Conservation (phyloP, 441 rosid species). For the Viola pubescens region DNA sequence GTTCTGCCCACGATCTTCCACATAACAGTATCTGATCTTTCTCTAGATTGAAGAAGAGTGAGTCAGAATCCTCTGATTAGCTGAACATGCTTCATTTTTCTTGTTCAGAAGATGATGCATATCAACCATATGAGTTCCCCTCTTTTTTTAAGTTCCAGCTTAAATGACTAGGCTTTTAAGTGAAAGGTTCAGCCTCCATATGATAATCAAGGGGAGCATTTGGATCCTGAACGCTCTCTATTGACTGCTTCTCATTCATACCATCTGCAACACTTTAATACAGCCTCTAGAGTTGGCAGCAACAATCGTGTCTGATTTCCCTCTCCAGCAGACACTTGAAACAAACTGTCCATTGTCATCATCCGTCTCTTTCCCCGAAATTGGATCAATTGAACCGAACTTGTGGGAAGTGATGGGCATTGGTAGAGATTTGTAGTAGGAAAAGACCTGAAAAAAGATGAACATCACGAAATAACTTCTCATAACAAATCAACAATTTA, state of each 20-base stretch:
- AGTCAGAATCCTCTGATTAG: too few species aligned
- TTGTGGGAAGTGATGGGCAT: conserved; percentile 87
- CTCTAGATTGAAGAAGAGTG: too few species aligned
- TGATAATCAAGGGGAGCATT: conserved; percentile 4
- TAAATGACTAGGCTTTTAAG: too few species aligned
- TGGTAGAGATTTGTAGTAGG: conserved; percentile 74
- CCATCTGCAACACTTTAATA: conserved; percentile 79
- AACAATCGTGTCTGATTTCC: conserved; percentile 67
- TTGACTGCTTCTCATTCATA: conserved; percentile 28
- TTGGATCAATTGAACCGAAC: conserved; percentile 80
- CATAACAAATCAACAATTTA: too few species aligned
- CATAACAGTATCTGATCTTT: too few species aligned
- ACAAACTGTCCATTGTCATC: conserved; percentile 81
- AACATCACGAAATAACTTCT: too few species aligned
- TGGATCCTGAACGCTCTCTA: conserved; percentile 3
- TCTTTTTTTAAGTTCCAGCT: too few species aligned
- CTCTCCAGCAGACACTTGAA: conserved; percentile 94
- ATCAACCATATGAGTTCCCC: too few species aligned
- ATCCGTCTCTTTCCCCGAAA: conserved; percentile 75
- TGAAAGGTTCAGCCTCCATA: conserved; percentile 3
- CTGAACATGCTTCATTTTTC: too few species aligned
- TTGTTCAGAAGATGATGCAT: too few species aligned
- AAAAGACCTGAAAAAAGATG: conserved; percentile 51
- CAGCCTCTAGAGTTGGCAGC: conserved; percentile 93
- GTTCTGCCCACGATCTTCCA: too few species aligned